Base-by-base conservation (phyloP, 371 early-diverging fungal genomes). In the Saksenaea vasiformis region DNA sequence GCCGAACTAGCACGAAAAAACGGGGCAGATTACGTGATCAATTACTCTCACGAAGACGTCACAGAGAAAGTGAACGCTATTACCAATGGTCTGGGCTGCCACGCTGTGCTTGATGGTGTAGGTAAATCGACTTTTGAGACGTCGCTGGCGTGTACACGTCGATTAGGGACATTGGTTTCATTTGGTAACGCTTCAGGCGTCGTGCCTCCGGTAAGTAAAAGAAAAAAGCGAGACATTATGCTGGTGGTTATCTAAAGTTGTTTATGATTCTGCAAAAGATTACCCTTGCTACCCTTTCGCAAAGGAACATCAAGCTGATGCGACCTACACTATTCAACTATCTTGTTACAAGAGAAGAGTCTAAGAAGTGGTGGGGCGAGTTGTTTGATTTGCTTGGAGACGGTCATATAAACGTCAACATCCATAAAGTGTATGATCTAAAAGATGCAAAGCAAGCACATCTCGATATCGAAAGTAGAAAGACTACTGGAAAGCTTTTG, bases 131-230 rank as follows among this genome's bases (percentile, higher is more conserved):
- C 97, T 0, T 98, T 91, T 71, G 92, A 94, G 38, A 80, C 71
- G 3, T 90, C 91, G 10, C 70, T 96, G 26, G 83, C 84, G 19
- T 85, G 82, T 28, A 73, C 92, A 14, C 85, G 88, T n/a, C 84
- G 88, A n/a, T 77, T 92, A 13, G 98, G 97, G 37, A 85, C 86
- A 2, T 56, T 96, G 69, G 82, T 95, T 53, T 90, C 90, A n/a
- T 98, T 95, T 79, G 98, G 98, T 41, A 96, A 96, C 67, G 93
- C 96, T 1, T 90, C 92, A 35, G 97, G 98, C 13, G 82, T 84
- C 8, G 93, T 96, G 1, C 90, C 86, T 31, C 92, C 93, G 0
- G 84, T 78, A 65, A 69, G 70, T 67, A 15, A 31, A 31, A 31
- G 31, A 31, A 31, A 35, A 57, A 8, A 5, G 14, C 22, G 7